Evolutionary conservation across 1,284 basidiomycete genomes (phyloP).

Genomic region (Ceratobasidium sp.): DNA sequence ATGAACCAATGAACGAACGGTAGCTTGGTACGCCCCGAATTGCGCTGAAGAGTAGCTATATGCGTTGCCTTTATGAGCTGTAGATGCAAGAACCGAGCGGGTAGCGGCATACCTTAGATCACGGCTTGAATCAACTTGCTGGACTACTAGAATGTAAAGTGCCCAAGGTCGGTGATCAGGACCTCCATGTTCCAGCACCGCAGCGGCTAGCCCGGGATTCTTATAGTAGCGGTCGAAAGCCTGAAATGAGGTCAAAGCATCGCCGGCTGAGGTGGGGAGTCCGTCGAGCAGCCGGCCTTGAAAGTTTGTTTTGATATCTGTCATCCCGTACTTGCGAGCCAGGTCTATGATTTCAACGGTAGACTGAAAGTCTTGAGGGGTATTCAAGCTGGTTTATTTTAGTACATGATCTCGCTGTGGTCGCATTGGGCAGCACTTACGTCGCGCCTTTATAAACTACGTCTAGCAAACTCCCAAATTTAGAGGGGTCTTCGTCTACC

Average conservation of each 20-base stretch:
- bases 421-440: not conserved
- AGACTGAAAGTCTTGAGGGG: not conserved
- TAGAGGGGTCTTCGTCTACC: not conserved
- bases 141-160: not conserved
- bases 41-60: not conserved
- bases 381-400: not conserved
- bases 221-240: not conserved
- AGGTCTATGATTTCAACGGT: not conserved
- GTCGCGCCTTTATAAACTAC: not conserved
- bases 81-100: not conserved
- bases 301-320: not conserved
- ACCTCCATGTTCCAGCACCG: not conserved
- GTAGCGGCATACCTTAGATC: not conserved
- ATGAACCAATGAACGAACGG: not conserved
- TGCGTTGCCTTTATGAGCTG: no score
- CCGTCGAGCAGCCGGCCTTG: not conserved
- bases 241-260: not conserved
- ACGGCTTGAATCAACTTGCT: not conserved
- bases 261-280: not conserved
- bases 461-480: not conserved
- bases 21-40: not conserved
- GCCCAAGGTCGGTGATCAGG: conserved; percentile 1
- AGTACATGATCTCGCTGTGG: not conserved
- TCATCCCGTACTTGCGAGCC: conserved; percentile 10
- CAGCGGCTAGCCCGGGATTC: not conserved